Base-by-base conservation (phyloP, 2,329 filamentous ascomycete genomes). In the Penicillium sp. region DNA sequence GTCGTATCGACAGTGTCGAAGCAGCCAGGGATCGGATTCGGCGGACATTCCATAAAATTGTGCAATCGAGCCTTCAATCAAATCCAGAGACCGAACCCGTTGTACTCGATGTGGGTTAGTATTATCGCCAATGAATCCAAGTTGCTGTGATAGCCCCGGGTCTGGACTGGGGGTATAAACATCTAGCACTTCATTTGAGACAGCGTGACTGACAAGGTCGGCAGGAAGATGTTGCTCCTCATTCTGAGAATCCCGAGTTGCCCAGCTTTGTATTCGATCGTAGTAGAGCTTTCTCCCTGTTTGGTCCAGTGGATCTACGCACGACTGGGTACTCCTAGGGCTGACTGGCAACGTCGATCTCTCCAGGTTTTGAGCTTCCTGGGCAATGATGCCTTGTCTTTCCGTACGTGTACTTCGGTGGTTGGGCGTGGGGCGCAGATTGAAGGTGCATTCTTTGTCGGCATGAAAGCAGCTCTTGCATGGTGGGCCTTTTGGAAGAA, bases 1-100 rank as follows among this genome's bases (percentile, higher is more conserved):
- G 33, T 68, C 62, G 30, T 64, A 67, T 8, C 54, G 56, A 40
- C 62, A 65, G 41, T 68, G 64, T 13, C 63, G 43, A 14, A 65
- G 47, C 3, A 67, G 48, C 60, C 63, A 65, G 1, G 62, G 62
- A 30, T 65, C 62, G 6, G 58, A 62, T 28, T 64, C 62, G 16
- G 61, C 57, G 4, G 63, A 64, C 1, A 53, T 53, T 1, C 61
- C 61, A 17, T 62, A 59, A 4, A 65, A 41, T 42, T 62, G 55
- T 7, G 54, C 58, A 33, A 52, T n/a, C n/a, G n/a, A 55, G 4
- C 57, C 55, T 4, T 52, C 49, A 31, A 58, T 51, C 5, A 65
- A 50, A 36, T 64, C 60, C 18, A 65, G 57, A 15, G 48, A 54
- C 33, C 56, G 54, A 9, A 58, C 54, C 21, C 57, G 57, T 25